phyloP scores from a whole-genome alignment of 768 basidiomycete species.

The Collybia sordida region DNA sequence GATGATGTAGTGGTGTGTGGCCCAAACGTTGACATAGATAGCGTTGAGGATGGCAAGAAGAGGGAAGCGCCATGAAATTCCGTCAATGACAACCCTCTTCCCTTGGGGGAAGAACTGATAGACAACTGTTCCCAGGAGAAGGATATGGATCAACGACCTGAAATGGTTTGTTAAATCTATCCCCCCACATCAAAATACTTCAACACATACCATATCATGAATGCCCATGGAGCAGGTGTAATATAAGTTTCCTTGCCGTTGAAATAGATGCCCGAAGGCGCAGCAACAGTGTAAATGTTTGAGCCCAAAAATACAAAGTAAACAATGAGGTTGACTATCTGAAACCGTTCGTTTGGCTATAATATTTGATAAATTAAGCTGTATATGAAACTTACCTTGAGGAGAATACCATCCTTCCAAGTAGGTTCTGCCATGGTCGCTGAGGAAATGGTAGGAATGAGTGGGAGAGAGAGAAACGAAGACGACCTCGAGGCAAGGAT shows the following conservation, averaged over 20 bases:
- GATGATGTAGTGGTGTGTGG: slow-evolving; percentile 66
- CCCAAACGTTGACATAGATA: slow-evolving; percentile 88
- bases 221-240: slow-evolving; percentile 92
- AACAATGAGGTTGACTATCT: slow-evolving; percentile 79
- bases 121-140: slow-evolving; percentile 88
- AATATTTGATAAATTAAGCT: neutral
- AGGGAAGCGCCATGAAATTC: slow-evolving; percentile 89
- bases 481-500: neutral
- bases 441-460: neutral
- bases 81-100: slow-evolving; percentile 80
- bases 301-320: slow-evolving; percentile 88
- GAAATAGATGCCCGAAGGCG: slow-evolving; percentile 70
- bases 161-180: slow-evolving; percentile 12
- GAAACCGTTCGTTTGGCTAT: neutral
- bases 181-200: too few relatives aligned
- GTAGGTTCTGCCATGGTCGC: slow-evolving; percentile 50
- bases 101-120: slow-evolving; percentile 85
- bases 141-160: slow-evolving; percentile 86
- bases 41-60: slow-evolving; percentile 85
- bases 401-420: slow-evolving; percentile 79
- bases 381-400: slow-evolving; percentile 57
- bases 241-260: slow-evolving; percentile 85
- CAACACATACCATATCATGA: slow-evolving; percentile 75
- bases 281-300: slow-evolving; percentile 84
- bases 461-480: slow-evolving; percentile 12